A percentile compares a stretch with the other conserved stretches of the same genome.
Conservation (phyloP, 805 yeast species). For the Schizosaccharomyces pombe region ASM294v3 CU329670.1:5006001-5006500, state of each 20-base stretch:
- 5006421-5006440: neutral
- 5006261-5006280: no score
- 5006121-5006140: neutral
- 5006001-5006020: neutral
- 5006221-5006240: no score
- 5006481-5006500: neutral
- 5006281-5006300: no score
- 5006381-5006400: no score
- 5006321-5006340: no score
- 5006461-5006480: neutral
- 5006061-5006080: neutral
- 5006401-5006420: no score
- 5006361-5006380: no score
- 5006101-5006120: no score
- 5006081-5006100: neutral
- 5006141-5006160: neutral
- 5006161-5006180: neutral
- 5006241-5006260: no score
- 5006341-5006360: no score
- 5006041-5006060: neutral
- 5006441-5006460: neutral
- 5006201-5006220: no score
- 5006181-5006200: neutral
- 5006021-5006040: neutral
- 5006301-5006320: no score